Base-by-base conservation (phyloP, 345 rosid genomes). In the Dimocarpus longan region DNA sequence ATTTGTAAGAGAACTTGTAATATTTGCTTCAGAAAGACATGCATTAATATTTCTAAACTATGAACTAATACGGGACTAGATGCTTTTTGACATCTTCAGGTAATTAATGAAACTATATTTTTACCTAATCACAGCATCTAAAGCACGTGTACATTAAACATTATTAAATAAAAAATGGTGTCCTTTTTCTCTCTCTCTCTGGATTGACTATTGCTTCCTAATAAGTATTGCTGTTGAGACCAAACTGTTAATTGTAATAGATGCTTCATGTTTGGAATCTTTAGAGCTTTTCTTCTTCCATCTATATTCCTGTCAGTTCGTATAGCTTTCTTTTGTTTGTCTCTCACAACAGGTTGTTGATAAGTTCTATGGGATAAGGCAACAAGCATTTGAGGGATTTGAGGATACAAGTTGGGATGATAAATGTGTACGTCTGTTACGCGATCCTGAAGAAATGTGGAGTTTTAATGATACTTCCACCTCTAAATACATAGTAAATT, bases 381-480 rank as follows among this genome's bases (percentile, higher is more conserved):
- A 86, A 72, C 86, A 84, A 57, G 85, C 90, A 22, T 82, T 82
- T 57, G 84, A 82, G 70, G 93, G 78, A 64, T 77, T 73, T 67
- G 85, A 80, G 78, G 91, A 90, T 80, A 73, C 81, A 67, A 89
- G 76, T 79, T 88, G 84, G 88, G 93, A 91, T 73, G 88, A 91
- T 73, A 93, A 93, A 85, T 94, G 94, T 84, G 80, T 83, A 63
- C 84, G 85, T 80, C 88, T 96, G 50, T 82, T 96, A 84, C 85
- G 78, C 46, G 98, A 93, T 84, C 89, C 98, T 64, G 68, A 65
- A 22, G 98, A 92, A 74, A 77, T 84, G 66, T 96, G 99, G 98
- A 91, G 85, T 77, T 94, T 89, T 80, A 91, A 91, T 81, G 97
- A 94, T 84, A 80, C 87, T 66, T 94, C 99, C 50, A 91, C 94